Evolutionary conservation across 768 basidiomycete genomes (phyloP).

Genomic region (Tylopilus vinaceipallidus): DNA sequence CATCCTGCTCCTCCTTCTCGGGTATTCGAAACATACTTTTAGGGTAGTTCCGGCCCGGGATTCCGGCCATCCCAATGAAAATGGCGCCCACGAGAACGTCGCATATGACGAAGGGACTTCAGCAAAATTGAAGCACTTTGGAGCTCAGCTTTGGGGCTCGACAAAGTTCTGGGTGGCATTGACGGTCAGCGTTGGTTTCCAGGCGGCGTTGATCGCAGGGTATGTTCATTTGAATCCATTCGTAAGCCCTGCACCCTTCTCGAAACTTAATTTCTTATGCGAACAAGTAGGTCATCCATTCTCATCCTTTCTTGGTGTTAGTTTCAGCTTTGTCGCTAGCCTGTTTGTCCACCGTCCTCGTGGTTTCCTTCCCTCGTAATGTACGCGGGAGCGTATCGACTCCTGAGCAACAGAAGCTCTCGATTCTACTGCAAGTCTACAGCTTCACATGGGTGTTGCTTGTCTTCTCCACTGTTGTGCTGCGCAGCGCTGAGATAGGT

Average conservation of each 20-base stretch:
- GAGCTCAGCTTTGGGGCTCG: conserved; percentile 44
- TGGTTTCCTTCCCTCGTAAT: conserved; percentile 37
- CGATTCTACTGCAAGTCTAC: conserved; percentile 52
- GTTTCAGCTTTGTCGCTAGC: conserved; percentile 47
- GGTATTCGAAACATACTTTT: conserved; percentile 34
- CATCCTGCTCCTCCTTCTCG: conserved; percentile 45
- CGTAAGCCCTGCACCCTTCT: conserved; percentile 37
- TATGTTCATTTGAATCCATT: conserved; percentile 62
- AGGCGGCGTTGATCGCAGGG: conserved; percentile 46
- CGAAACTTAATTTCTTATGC: neutral
- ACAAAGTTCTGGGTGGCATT: conserved; percentile 64
- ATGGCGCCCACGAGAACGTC: conserved; percentile 1
- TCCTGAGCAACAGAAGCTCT: conserved; percentile 47
- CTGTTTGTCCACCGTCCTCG: conserved; percentile 46
- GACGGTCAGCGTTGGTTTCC: conserved; percentile 41
- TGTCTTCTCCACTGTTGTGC: conserved; percentile 45
- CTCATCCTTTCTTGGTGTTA: conserved; percentile 51
- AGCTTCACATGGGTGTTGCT: conserved; percentile 59
- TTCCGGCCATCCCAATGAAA: neutral
- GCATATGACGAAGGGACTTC: conserved; percentile 19
- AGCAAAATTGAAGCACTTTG: conserved; percentile 23
- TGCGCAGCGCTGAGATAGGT: conserved; percentile 43
- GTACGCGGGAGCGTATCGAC: conserved; percentile 19
- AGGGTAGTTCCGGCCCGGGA: conserved; percentile 17
- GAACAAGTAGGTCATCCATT: conserved; percentile 55